Conservation (phyloP, 768 basidiomycete genomes). For the Rhodotorula graminis region DNA sequence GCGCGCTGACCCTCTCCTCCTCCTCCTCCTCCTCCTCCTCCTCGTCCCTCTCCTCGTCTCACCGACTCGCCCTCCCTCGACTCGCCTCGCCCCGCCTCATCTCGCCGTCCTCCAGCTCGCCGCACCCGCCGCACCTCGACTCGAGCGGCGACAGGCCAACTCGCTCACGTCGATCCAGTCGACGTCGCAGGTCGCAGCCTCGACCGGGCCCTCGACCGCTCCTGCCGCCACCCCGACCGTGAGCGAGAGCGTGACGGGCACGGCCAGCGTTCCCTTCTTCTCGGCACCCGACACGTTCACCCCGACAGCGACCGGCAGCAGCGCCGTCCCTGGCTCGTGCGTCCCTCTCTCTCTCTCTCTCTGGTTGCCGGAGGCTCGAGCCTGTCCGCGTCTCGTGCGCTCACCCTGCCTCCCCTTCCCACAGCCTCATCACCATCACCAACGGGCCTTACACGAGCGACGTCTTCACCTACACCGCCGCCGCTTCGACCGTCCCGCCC, state of each 20-base stretch:
- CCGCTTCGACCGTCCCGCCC: constrained; percentile 9
- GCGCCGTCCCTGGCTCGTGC: constrained; percentile 8
- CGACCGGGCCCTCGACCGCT: neutral
- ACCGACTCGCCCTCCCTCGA: too few species aligned
- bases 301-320: constrained; percentile 5
- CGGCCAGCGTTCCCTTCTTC: constrained; percentile 12
- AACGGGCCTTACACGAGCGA: constrained; percentile 14
- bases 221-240: neutral
- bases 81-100: neutral
- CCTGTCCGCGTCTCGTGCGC: neutral
- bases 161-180: constrained; percentile 1
- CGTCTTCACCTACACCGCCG: constrained; percentile 23
- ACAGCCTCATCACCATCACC: constrained; percentile 12
- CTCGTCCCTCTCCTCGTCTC: neutral
- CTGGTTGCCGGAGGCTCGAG: too few species aligned
- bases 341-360: neutral
- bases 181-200: neutral
- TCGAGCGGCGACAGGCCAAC: neutral
- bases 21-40: too few species aligned
- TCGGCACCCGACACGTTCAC: constrained; percentile 23
- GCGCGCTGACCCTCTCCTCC: neutral
- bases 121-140: neutral
- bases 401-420: too few species aligned
- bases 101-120: constrained; percentile 3
- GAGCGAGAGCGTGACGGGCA: neutral